phyloP scores from a whole-genome alignment of 129 eudicot genomes.

The Saussurea involucrata region DNA sequence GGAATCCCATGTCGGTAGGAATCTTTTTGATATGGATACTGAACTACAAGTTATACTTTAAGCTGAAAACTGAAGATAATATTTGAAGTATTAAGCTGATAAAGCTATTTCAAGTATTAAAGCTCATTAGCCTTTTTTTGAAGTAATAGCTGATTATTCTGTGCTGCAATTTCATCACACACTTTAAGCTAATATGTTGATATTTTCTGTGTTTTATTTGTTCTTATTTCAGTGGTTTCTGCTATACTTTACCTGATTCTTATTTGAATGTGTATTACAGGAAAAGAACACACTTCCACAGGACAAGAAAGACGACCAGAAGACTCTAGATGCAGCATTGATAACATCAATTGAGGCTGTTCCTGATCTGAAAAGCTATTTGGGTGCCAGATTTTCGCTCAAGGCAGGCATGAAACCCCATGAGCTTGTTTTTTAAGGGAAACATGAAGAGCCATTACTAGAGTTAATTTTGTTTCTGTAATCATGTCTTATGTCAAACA shows the following conservation, averaged over 20 bases:
- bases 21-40: background rate
- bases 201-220: background rate
- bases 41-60: background rate
- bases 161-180: background rate
- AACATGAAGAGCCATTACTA: background rate
- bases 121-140: background rate
- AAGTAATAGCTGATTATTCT: background rate
- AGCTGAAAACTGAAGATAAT: background rate
- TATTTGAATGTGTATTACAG: slow-evolving; percentile 21
- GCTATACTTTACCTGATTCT: background rate
- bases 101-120: background rate
- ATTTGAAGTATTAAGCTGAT: background rate
- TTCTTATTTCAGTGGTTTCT: background rate
- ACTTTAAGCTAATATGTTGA: background rate
- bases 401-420: slow-evolving; percentile 77
- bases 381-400: slow-evolving; percentile 73
- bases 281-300: slow-evolving; percentile 57
- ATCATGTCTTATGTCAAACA: slow-evolving; percentile 5
- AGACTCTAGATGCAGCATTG: slow-evolving; percentile 54
- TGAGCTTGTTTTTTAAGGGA: slow-evolving; percentile 56
- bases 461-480: slow-evolving; percentile 18
- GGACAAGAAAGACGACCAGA: slow-evolving; percentile 78
- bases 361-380: slow-evolving; percentile 62
- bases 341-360: slow-evolving; percentile 57
- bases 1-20: background rate